Conservation (phyloP, 2,329 filamentous ascomycete species). For the Chrysoporthe cubensis region DNA sequence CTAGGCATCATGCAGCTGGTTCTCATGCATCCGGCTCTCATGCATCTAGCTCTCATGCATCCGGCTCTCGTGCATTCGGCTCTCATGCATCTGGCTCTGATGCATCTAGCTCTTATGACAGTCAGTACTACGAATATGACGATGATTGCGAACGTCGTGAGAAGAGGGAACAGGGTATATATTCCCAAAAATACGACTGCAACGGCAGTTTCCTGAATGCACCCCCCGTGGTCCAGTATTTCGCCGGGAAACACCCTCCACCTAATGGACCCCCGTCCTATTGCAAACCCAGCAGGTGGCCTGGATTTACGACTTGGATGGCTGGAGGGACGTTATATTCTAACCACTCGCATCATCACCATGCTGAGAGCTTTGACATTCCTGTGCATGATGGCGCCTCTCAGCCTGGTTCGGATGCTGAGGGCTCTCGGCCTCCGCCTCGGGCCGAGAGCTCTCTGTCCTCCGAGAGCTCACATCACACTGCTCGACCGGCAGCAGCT, state of each 20-base stretch:
- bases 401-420: neutral
- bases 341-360: neutral
- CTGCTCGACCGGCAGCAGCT: neutral
- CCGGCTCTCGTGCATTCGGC: neutral
- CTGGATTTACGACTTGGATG: constrained; percentile 7
- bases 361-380: neutral
- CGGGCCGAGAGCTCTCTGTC: neutral
- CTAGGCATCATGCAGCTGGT: neutral
- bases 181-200: constrained; percentile 2
- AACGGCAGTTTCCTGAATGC: neutral
- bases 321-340: neutral
- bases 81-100: neutral
- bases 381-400: neutral
- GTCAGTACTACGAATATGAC: neutral
- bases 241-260: neutral
- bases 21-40: neutral
- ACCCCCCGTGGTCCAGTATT: neutral
- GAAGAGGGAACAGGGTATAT: neutral
- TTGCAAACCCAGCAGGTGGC: neutral
- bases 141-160: neutral
- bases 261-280: neutral
- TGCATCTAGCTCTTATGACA: neutral
- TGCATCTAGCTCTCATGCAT: neutral
- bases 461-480: neutral
- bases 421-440: neutral